phyloP scores from a whole-genome alignment of 2,329 filamentous ascomycete species.

The Lachnum nothofagi region DNA sequence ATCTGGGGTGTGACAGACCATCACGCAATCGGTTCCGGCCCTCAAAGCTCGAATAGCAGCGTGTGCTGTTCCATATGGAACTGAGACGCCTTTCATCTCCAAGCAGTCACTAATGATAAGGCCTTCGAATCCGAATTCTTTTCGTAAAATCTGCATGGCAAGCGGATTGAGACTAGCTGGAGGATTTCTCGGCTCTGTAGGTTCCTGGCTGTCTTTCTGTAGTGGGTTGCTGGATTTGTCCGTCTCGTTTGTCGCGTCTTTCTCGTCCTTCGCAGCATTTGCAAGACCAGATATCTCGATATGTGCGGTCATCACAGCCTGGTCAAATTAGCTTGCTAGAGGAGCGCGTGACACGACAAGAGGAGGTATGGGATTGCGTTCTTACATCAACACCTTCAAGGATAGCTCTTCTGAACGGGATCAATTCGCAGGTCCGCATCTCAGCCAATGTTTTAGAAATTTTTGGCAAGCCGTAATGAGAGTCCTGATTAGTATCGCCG shows the following conservation, averaged over 20 bases:
- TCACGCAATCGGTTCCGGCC: slow-evolving; percentile 41
- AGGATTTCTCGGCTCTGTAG: slow-evolving; percentile 20
- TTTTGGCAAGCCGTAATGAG: slow-evolving; percentile 39
- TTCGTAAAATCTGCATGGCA: slow-evolving; percentile 36
- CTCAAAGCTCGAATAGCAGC: slow-evolving; percentile 38
- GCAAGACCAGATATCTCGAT: slow-evolving; percentile 36
- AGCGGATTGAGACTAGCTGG: slow-evolving; percentile 38
- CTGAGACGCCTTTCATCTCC: slow-evolving; percentile 41
- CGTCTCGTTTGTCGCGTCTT: no score
- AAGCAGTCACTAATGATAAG: slow-evolving; percentile 42
- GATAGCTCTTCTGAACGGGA: slow-evolving; percentile 40
- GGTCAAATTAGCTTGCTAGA: no score
- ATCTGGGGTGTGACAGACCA: slow-evolving; percentile 42
- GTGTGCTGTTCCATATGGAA: slow-evolving; percentile 38
- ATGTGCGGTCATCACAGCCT: slow-evolving; percentile 43
- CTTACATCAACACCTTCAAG: slow-evolving; percentile 39
- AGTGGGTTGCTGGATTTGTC: no score
- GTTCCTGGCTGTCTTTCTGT: no score
- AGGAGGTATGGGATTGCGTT: no score
- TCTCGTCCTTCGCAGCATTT: no score
- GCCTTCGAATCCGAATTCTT: slow-evolving; percentile 40
- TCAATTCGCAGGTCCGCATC: slow-evolving; percentile 38
- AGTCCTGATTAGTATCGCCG: slow-evolving; percentile 41
- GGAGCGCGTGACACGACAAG: no score
- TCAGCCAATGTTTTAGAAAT: slow-evolving; percentile 36